Percentiles rank a stretch among this genome's conserved stretches.
phyloP scores from a whole-genome alignment of 2,329 filamentous ascomycete species.

The Talaromyces sp. region DNA sequence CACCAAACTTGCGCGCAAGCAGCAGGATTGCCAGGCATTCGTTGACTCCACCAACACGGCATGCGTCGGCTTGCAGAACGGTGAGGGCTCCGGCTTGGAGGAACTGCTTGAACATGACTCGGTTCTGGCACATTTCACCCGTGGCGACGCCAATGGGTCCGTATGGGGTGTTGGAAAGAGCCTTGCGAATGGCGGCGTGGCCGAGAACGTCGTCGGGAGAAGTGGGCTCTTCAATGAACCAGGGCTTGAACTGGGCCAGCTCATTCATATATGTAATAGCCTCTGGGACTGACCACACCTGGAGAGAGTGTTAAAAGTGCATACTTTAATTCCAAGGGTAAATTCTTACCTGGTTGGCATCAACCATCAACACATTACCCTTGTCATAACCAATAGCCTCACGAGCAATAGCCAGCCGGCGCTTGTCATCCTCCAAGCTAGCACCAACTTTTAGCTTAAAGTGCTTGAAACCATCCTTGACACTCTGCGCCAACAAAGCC shows the following conservation, averaged over 20 bases:
- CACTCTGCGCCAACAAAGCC: constrained; percentile 64
- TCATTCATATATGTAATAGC: constrained; percentile 81
- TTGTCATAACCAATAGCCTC: constrained; percentile 75
- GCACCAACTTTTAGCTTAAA: constrained; percentile 90
- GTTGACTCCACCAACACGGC: constrained; percentile 83
- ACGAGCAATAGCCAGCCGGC: constrained; percentile 66
- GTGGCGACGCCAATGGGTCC: constrained; percentile 77
- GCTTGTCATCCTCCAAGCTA: constrained; percentile 64
- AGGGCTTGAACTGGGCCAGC: constrained; percentile 69
- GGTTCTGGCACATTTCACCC: constrained; percentile 93
- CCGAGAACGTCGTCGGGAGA: constrained; percentile 84
- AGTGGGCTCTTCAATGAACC: constrained; percentile 94
- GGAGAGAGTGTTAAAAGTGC: neutral
- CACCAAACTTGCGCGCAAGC: constrained; percentile 61
- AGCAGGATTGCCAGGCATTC: constrained; percentile 86
- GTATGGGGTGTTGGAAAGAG: constrained; percentile 51
- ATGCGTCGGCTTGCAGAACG: constrained; percentile 85
- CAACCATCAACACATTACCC: constrained; percentile 84
- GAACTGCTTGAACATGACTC: constrained; percentile 90
- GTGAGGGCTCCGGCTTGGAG: constrained; percentile 74
- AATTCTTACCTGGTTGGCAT: constrained; percentile 69
- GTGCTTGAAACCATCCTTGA: constrained; percentile 70
- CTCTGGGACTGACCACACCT: constrained; percentile 81
- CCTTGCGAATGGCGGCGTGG: constrained; percentile 77
- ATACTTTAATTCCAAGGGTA: neutral